Evolutionary conservation across 768 basidiomycete species (phyloP), one percentile per base, ranked within the genome.

Genomic region (Boletus speciosus): DNA sequence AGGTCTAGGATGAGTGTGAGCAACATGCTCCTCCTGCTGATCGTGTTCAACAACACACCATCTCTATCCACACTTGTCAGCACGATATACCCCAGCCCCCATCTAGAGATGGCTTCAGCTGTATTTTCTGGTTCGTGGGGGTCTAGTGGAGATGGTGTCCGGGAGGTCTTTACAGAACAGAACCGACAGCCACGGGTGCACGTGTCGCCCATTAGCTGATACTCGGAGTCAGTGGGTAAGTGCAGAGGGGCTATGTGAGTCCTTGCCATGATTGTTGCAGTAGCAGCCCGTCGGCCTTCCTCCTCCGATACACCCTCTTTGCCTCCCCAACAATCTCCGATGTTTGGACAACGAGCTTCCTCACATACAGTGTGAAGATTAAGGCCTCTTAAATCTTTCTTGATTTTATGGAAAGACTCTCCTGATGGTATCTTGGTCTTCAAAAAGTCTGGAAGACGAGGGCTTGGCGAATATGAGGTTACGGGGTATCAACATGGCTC

Each of bases 281-380:
- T 99, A 23, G 97, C 97, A 46, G 83, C 81, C 54, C 84, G 84
- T 60, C 87, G 85, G 31, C 84, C 86, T 51, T 90, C 88, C 54
- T 80, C 81, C 49, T 85, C 84, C 7, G 81, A 83, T 39, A 71
- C 76, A 45, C 78, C 81, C 32, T 81, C 76, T 63, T 85, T 86
- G 9, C 94, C 94, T 39, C 97, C 93, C 97, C 97, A 99, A 65
- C 97, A 99, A 66, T 98, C 96, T n/a, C 96, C 97, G 52, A 99
- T 98, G 65, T 99, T 99, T 0, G 97, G 97, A 76, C 97, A 99
- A 58, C 95, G 81, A 35, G 97, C 97, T 70, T 99, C 97, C 72
- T 99, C 97, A 65, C 97, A 99, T 2, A 99, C 97, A 0, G 97
- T 99, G 65, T 97, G 93, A 45, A 99, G 76, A 8, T 83, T 83